These are phyloP conservation scores for Beauveria medogensis DNA, from an alignment of 2,329 filamentous ascomycete genomes.

Conservation along the genomic window DNA sequence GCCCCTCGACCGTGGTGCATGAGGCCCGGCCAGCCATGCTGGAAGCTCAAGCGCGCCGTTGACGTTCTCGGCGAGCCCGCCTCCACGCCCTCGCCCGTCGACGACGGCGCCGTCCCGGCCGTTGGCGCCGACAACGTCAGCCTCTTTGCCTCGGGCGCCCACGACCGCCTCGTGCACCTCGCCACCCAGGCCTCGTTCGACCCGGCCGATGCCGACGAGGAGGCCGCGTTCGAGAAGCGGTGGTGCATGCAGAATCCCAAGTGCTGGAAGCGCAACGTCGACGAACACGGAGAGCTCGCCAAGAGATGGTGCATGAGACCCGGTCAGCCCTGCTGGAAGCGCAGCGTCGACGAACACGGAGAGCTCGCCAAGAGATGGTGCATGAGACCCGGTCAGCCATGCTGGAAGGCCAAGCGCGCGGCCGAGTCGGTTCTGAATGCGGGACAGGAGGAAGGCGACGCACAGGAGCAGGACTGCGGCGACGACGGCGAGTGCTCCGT, in stretches of 20 bases:
- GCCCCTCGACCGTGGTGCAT: constrained; percentile 1
- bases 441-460: constrained; percentile 20
- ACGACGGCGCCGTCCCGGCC: constrained; percentile 20
- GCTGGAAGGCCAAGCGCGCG: constrained; percentile 24
- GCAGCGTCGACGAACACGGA: not conserved
- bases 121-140: constrained; percentile 28
- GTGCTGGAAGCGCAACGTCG: constrained; percentile 31
- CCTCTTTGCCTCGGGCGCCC: constrained; percentile 29
- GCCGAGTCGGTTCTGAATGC: constrained; percentile 28
- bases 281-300: constrained; percentile 18
- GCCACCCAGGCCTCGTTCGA: constrained; percentile 25
- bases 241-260: too few species aligned
- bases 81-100: constrained; percentile 4
- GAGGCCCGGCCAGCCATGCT: not conserved
- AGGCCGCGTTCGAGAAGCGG: too few species aligned
- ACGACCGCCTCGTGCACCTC: constrained; percentile 31
- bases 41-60: constrained; percentile 29
- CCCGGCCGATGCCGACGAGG: constrained; percentile 16
- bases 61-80: constrained; percentile 22
- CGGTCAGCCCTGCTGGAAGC: constrained; percentile 34
- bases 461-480: constrained; percentile 19
- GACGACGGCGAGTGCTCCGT: constrained; percentile 30
- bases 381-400: not conserved
- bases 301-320: constrained; percentile 28
- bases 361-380: not conserved